Evolutionary conservation across 2,329 filamentous ascomycete species (phyloP), one percentile per base, ranked within the genome.

Genomic region (Orbilia brochopaga): DNA sequence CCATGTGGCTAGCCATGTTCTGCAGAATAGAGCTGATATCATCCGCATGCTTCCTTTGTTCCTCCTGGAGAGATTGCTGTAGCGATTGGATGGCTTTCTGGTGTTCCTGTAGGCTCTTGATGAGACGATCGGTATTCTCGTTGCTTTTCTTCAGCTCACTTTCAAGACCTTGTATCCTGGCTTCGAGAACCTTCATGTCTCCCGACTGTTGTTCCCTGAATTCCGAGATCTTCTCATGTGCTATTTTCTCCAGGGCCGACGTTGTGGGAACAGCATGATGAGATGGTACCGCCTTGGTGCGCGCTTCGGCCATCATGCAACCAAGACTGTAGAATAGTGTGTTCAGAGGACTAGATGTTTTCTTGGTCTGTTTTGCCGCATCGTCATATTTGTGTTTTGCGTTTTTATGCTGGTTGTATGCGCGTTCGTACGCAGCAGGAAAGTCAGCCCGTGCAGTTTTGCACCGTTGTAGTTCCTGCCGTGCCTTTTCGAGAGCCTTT

Each of bases 311-410:
- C n/a, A 17, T 15, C 6, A 40, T 37, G 30, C 15, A 42, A 10
- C 21, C 35, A 21, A 52, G 13, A 27, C n/a, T 37, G 40, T 15
- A 52, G 2, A 37, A 7, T n/a, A 60, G 15, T 3, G 19, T 21
- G 23, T 60, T 52, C 44, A 60, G 24, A 19, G 42, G 10, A 2
- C 48, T 7, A 2, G 60, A 56, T n/a, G 60, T 42, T 17, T 40
- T 15, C n/a, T 51, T 13, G 24, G 23, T 27, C 23, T 56, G 37
- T 8, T 55, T 5, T 5, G 35, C 27, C 2, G 60, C 60, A 30
- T 23, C 46, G n/a, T 64, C 44, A 32, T 64, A 56, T 7, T 56
- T 51, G 3, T 23, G 30, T 32, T 64, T 64, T 13, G 60, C 60
- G 19, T 37, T 21, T 11, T 56, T 13, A 19, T 64, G 40, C 24